Evolutionary conservation across 1,139 yeast species (phyloP), one percentile per base, ranked within the genome.

Genomic region (Candida albicans): DNA sequence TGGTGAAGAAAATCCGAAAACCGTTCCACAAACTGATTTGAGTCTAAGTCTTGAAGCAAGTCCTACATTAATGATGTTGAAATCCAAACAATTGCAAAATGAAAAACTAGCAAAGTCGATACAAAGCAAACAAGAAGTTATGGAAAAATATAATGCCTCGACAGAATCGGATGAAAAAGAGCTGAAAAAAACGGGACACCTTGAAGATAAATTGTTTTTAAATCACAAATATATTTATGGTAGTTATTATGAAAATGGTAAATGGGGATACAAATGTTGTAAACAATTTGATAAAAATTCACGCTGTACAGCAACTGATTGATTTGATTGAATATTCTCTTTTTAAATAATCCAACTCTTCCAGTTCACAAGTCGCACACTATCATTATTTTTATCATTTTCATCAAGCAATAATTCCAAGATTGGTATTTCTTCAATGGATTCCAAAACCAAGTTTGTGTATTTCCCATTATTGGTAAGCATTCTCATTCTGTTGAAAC

Each of bases 61-160:
- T 42, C 88, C 88, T 4, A 82, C 88, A 0, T 75, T 76, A 35
- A 72, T 79, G 55, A 65, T 73, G 68, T 47, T 79, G 35, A 70
- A 68, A 42, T 63, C 70, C 46, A 71, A 72, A 44, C 59, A 77
- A 52, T 58, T 67, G 37, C 64, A 73, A 42, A 40, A 48, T 37
- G 56, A 69, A 44, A 62, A 67, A 26, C 24, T 10, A 26, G 50
- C 9, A 18, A 30, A 8, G 11, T 8, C n/a, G 33, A 35, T 26
- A 60, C 67, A 36, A 64, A 64, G 35, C 57, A 60, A 35, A 35
- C 27, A 28, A 27, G 37, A 37, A 39, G 32, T 35, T 33, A 10
- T 29, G n/a, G 69, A 61, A 18, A 55, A 46, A 45, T 63, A 65
- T 36, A 15, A 27, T 30, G n/a, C 14, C 27, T 26, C 25, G 4